These are phyloP conservation scores for Leptographium galeiforme DNA, from an alignment of 2,329 filamentous ascomycete genomes.

Conservation along the genomic window DNA sequence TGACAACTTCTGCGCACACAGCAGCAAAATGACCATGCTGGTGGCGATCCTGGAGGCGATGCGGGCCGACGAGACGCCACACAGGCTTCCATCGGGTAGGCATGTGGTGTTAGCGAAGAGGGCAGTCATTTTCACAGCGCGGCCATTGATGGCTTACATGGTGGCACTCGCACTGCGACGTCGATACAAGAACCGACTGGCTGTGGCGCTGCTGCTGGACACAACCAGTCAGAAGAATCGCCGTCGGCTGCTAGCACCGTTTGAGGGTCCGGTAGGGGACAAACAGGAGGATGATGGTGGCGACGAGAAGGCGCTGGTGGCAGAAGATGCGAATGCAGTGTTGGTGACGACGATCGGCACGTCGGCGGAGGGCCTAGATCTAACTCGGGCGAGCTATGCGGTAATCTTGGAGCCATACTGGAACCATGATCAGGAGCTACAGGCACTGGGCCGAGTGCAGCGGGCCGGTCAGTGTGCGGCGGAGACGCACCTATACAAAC, in stretches of 20 bases:
- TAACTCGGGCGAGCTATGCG: conserved; percentile 1
- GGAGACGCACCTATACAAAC: not conserved
- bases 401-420: conserved; percentile 1
- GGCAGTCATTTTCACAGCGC: not conserved
- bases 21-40: not conserved
- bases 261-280: not conserved
- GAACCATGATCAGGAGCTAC: conserved; percentile 1
- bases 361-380: conserved; percentile 1
- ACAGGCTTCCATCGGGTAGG: not conserved
- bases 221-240: not conserved
- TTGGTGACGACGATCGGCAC: not conserved
- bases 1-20: not conserved
- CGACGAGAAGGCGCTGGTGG: not conserved
- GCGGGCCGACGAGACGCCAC: not conserved
- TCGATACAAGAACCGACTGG: not conserved
- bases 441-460: conserved; percentile 1
- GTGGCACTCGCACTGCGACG: not conserved
- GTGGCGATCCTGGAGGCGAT: not conserved
- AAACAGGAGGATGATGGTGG: not conserved
- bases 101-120: not conserved
- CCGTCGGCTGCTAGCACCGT: not conserved
- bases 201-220: not conserved
- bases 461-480: not conserved
- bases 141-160: not conserved
- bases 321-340: not conserved